A percentile compares a stretch with the other conserved stretches of the same genome.
Evolutionary conservation across 495 filamentous ascomycete genomes (phyloP).

Genomic region (Penicillium manginii): DNA sequence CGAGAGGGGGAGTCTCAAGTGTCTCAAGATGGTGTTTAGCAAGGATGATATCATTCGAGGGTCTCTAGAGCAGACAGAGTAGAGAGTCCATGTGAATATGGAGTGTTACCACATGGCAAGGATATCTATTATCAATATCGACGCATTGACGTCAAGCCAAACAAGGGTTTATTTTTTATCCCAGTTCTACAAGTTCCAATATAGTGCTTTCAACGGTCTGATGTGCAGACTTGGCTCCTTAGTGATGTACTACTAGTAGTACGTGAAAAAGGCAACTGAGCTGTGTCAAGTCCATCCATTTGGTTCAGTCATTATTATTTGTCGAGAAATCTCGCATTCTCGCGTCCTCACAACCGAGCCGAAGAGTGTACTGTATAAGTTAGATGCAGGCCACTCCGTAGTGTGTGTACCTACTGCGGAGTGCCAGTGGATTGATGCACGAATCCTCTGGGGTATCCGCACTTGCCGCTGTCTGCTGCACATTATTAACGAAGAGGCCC

Average conservation of each 20-base stretch:
- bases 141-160: slow-evolving; percentile 9
- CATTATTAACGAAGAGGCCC: not conserved
- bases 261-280: not conserved
- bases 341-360: slow-evolving; percentile 2
- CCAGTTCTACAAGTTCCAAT: not conserved
- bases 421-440: slow-evolving; percentile 17
- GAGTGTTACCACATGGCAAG: slow-evolving; percentile 1
- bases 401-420: slow-evolving; percentile 6
- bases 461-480: slow-evolving; percentile 21
- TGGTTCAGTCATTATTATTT: not conserved
- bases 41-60: slow-evolving; percentile 10
- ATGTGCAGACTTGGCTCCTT: not conserved
- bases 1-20: slow-evolving; percentile 9
- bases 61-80: not conserved
- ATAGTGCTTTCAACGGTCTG: too few relatives aligned
- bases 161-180: not conserved
- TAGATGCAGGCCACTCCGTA: not conserved
- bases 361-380: not conserved
- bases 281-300: slow-evolving; percentile 13
- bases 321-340: not conserved
- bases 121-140: slow-evolving; percentile 23
- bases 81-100: not conserved
- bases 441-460: slow-evolving; percentile 17
- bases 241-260: too few relatives aligned
- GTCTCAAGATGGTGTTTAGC: slow-evolving; percentile 4